A percentile compares a stretch with the other conserved stretches of the same genome.
phyloP scores from a whole-genome alignment of 2,329 filamentous ascomycete genomes.

The Neocatenulostroma microsporum region DNA sequence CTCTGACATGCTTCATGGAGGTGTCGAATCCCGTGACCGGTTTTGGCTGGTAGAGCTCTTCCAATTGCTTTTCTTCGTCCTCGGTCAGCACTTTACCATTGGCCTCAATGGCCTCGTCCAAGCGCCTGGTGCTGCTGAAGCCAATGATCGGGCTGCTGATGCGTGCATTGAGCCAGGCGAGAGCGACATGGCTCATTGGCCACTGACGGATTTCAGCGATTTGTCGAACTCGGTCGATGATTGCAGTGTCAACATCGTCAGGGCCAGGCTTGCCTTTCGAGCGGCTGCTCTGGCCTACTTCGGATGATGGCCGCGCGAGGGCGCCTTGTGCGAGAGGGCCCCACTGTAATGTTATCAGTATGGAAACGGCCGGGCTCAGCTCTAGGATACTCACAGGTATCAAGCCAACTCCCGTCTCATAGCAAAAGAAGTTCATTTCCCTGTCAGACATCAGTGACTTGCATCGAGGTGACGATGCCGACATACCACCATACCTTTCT shows the following conservation, averaged over 20 bases:
- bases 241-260: slow-evolving; percentile 27
- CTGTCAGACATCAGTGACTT: too few relatives aligned
- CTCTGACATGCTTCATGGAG: too few relatives aligned
- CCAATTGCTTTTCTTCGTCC: slow-evolving; percentile 54
- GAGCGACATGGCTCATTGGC: slow-evolving; percentile 23
- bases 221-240: slow-evolving; percentile 34
- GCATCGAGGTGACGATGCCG: too few relatives aligned
- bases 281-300: slow-evolving; percentile 15
- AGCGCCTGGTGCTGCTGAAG: slow-evolving; percentile 49
- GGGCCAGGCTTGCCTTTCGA: slow-evolving; percentile 19
- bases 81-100: slow-evolving; percentile 42
- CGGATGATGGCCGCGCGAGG: slow-evolving; percentile 17
- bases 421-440: slow-evolving; percentile 37
- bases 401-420: slow-evolving; percentile 33
- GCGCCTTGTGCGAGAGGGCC: slow-evolving; percentile 21
- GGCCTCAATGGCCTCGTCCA: slow-evolving; percentile 53
- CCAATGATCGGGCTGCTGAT: slow-evolving; percentile 54
- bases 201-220: slow-evolving; percentile 32
- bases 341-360: too few relatives aligned
- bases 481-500: too few relatives aligned
- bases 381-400: too few relatives aligned
- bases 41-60: slow-evolving; percentile 60
- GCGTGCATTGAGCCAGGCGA: slow-evolving; percentile 34
- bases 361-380: too few relatives aligned
- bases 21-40: too few relatives aligned